Conservation (phyloP, 2,329 filamentous ascomycete species). For the Xylariaceae sp. region DNA sequence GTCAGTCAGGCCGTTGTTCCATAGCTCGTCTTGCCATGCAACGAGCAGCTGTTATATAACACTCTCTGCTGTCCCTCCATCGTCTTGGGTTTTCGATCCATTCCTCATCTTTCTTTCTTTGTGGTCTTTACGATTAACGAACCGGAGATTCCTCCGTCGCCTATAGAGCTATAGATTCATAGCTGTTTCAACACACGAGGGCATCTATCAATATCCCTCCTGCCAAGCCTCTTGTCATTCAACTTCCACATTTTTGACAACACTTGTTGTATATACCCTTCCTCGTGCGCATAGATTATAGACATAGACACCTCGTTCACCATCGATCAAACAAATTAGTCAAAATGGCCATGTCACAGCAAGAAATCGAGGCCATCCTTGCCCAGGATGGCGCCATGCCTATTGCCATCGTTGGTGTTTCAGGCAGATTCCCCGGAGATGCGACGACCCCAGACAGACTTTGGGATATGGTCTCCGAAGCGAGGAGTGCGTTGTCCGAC, state of each 20-base stretch:
- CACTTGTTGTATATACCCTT: constrained; percentile 12
- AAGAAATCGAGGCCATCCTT: constrained; percentile 24
- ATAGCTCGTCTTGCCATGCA: not conserved
- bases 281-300: not conserved
- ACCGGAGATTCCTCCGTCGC: constrained; percentile 9
- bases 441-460: constrained; percentile 26
- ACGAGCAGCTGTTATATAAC: constrained; percentile 17
- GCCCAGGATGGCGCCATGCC: constrained; percentile 25
- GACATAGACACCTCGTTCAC: constrained; percentile 1
- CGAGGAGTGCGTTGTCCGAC: constrained; percentile 25
- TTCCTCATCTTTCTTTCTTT: constrained; percentile 16
- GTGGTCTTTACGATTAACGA: constrained; percentile 22
- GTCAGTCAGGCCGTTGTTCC: not conserved
- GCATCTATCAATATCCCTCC: constrained; percentile 13
- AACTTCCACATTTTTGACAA: constrained; percentile 14
- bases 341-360: constrained; percentile 19
- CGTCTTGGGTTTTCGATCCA: not conserved
- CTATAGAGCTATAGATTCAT: constrained; percentile 18
- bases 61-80: constrained; percentile 4
- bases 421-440: constrained; percentile 28
- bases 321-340: constrained; percentile 4
- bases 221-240: constrained; percentile 14
- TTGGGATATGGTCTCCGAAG: constrained; percentile 27
- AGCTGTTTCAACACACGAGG: constrained; percentile 21
- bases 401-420: constrained; percentile 27